phyloP scores from a whole-genome alignment of 2,329 filamentous ascomycete species.

The Ilyonectria destructans region DNA sequence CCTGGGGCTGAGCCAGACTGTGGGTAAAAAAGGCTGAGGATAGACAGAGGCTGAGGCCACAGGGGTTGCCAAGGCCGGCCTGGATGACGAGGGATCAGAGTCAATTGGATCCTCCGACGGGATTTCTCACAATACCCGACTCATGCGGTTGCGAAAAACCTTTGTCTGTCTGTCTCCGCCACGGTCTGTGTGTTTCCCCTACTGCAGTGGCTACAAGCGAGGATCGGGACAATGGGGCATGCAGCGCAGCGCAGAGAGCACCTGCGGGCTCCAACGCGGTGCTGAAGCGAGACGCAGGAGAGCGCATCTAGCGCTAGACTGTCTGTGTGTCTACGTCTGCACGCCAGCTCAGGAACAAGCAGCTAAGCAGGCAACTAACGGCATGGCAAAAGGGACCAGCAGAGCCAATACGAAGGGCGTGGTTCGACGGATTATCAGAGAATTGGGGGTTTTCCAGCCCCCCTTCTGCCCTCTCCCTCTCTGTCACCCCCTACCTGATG shows the following conservation, averaged over 20 bases:
- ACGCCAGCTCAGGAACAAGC: slow-evolving; percentile 44
- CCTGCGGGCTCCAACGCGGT: slow-evolving; percentile 31
- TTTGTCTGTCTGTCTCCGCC: slow-evolving; percentile 11
- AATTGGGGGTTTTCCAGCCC: slow-evolving; percentile 17
- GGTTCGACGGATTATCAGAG: slow-evolving; percentile 25
- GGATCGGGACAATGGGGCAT: slow-evolving; percentile 26
- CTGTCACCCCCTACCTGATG: slow-evolving; percentile 2
- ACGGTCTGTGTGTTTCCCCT: slow-evolving; percentile 20
- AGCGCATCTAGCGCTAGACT: slow-evolving; percentile 32
- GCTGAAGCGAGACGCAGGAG: slow-evolving; percentile 51
- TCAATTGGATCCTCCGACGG: not conserved
- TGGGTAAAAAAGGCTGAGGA: slow-evolving; percentile 13
- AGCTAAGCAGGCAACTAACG: slow-evolving; percentile 38
- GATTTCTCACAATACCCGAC: slow-evolving; percentile 8
- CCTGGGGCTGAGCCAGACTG: slow-evolving; percentile 23
- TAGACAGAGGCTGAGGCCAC: slow-evolving; percentile 15
- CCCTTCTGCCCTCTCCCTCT: not conserved
- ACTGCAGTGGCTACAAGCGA: slow-evolving; percentile 23
- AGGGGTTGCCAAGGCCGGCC: slow-evolving; percentile 3
- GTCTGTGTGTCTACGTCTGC: slow-evolving; percentile 40
- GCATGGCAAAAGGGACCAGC: slow-evolving; percentile 27
- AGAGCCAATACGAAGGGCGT: slow-evolving; percentile 36
- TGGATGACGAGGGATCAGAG: slow-evolving; percentile 4
- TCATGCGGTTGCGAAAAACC: slow-evolving; percentile 17
- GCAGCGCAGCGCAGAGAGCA: slow-evolving; percentile 34